These are phyloP conservation scores for Wickerhamomyces sp. DNA, from an alignment of 1,139 yeast genomes.

Conservation along the genomic window DNA sequence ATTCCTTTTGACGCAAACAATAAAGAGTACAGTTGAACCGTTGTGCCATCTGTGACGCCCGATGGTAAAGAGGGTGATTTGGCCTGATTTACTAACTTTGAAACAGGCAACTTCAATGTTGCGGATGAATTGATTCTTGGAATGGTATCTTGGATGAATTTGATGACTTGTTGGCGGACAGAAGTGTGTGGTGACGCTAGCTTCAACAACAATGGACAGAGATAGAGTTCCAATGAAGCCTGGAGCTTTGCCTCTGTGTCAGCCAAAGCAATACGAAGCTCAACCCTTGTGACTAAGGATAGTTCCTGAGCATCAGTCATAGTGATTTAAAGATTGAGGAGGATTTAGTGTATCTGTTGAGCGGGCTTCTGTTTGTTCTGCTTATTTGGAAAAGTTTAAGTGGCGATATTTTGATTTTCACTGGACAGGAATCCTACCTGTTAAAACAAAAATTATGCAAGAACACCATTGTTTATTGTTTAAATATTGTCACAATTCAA, in stretches of 20 bases:
- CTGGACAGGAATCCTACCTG: neutral
- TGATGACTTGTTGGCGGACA: conserved; percentile 67
- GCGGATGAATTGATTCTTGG: conserved; percentile 62
- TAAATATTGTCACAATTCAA: too few species aligned
- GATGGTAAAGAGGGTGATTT: conserved; percentile 43
- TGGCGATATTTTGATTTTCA: neutral
- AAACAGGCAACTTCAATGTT: conserved; percentile 54
- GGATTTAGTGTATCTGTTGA: too few species aligned
- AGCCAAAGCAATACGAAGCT: conserved; percentile 77
- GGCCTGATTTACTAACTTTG: conserved; percentile 58
- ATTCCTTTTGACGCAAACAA: conserved; percentile 64
- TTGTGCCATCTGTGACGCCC: conserved; percentile 41
- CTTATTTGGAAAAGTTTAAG: neutral
- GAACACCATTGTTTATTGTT: too few species aligned
- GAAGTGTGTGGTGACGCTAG: conserved; percentile 64
- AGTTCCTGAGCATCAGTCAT: conserved; percentile 48
- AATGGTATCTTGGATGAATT: conserved; percentile 60
- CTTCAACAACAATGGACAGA: conserved; percentile 76
- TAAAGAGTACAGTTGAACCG: conserved; percentile 61
- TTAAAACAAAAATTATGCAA: neutral
- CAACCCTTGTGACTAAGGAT: conserved; percentile 67
- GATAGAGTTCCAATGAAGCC: conserved; percentile 51
- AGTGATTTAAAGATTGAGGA: neutral
- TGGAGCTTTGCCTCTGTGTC: conserved; percentile 63
- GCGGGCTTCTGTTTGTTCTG: neutral